These are phyloP conservation scores for Trypanosoma caninum DNA, from an alignment of 208 protist genomes.

Conservation along the genomic window DNA sequence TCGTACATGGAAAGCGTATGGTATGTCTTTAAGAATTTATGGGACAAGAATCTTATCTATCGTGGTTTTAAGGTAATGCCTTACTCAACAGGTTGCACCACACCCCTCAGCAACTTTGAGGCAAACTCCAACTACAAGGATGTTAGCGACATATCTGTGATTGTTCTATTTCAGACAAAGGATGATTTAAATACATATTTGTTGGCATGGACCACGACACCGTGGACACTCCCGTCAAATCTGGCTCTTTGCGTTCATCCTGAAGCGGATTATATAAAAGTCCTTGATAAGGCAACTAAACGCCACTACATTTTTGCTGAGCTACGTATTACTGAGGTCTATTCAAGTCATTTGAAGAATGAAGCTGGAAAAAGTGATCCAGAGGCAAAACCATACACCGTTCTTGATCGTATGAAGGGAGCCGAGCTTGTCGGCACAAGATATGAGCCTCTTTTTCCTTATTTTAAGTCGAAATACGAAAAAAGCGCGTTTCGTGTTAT, in stretches of 20 bases:
- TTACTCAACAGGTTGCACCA: conserved; percentile 97
- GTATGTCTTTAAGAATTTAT: conserved; percentile 99
- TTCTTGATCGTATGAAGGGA: conserved; percentile 88
- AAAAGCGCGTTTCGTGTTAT: conserved; percentile 93
- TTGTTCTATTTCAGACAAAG: conserved; percentile 90
- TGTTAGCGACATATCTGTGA: conserved; percentile 94
- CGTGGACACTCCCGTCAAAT: conserved; percentile 99
- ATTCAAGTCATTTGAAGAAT: conserved; percentile 48
- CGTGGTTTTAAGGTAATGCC: conserved; percentile 99
- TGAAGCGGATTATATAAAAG: conserved; percentile 97
- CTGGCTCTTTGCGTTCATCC: conserved; percentile 98
- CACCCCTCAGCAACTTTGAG: conserved; percentile 99
- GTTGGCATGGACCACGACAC: conserved; percentile 99
- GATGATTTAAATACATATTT: conserved; percentile 84
- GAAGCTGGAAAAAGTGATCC: conserved; percentile 37
- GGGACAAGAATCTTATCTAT: conserved; percentile 98
- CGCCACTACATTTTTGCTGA: conserved; percentile 88
- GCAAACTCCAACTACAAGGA: conserved; percentile 98
- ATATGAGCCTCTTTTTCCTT: conserved; percentile 97
- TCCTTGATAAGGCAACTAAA: conserved; percentile 85
- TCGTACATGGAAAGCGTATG: conserved; percentile 99
- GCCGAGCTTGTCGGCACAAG: conserved; percentile 81
- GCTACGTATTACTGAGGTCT: conserved; percentile 66
- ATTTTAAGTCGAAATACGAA: conserved; percentile 84
- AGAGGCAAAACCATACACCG: conserved; percentile 46